phyloP scores from a whole-genome alignment of 306 rosid species.

The Cicer chorassanicum region DNA sequence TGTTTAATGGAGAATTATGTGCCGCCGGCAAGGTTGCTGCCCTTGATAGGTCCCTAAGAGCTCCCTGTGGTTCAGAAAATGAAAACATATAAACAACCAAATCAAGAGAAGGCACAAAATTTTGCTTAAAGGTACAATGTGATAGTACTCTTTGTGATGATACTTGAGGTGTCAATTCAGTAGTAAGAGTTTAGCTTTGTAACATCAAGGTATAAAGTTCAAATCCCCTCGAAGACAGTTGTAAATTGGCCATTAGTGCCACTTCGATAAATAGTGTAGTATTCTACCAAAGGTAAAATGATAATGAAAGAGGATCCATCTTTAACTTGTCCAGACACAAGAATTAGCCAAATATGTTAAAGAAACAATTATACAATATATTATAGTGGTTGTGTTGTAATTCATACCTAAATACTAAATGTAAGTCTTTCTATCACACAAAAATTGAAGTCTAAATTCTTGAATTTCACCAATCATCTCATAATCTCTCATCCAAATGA shows the following conservation, averaged over 20 bases:
- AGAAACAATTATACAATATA: too few species aligned
- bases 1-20: slow-evolving; percentile 53
- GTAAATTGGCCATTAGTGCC: too few species aligned
- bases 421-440: not conserved
- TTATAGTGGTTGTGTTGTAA: not conserved
- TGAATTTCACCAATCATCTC: not conserved
- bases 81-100: slow-evolving; percentile 12
- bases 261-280: not conserved
- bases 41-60: slow-evolving; percentile 71
- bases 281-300: not conserved
- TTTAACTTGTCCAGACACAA: not conserved
- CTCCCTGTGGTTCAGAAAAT: slow-evolving; percentile 56
- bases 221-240: too few species aligned
- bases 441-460: not conserved
- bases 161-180: too few species aligned
- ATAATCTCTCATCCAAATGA: not conserved
- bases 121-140: slow-evolving; percentile 10
- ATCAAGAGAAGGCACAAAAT: not conserved
- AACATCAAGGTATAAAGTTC: too few species aligned
- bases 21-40: slow-evolving; percentile 56
- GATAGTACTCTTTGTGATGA: not conserved
- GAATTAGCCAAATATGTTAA: not conserved
- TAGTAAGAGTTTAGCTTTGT: too few species aligned
- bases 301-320: not conserved
- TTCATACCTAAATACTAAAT: not conserved